phyloP scores from a whole-genome alignment of 257 asterid genomes.

The Solanum chilense region DNA sequence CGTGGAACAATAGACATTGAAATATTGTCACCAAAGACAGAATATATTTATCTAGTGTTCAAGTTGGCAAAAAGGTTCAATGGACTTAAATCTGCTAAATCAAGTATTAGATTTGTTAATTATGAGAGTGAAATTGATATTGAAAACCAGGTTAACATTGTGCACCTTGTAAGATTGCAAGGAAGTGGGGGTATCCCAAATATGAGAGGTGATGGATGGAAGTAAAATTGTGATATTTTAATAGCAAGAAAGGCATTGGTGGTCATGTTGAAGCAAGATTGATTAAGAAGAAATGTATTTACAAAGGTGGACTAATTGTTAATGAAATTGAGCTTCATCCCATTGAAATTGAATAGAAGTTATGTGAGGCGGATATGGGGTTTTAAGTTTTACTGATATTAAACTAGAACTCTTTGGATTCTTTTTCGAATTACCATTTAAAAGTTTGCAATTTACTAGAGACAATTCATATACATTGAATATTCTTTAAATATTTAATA shows the following conservation, averaged over 20 bases:
- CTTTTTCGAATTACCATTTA: not conserved
- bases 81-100: constrained; percentile 14
- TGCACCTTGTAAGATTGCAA: not conserved
- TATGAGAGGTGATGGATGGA: not conserved
- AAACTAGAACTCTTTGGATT: not conserved
- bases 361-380: not conserved
- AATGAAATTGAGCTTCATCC: not conserved
- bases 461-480: no score
- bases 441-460: not conserved
- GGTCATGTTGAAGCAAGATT: not conserved
- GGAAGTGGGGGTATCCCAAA: not conserved
- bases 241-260: not conserved
- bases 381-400: not conserved
- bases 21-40: not conserved
- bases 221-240: not conserved
- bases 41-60: not conserved
- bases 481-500: not conserved
- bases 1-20: not conserved
- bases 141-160: not conserved
- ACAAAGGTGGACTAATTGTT: not conserved
- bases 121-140: not conserved
- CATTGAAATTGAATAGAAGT: not conserved
- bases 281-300: not conserved
- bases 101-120: not conserved
- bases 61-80: constrained; percentile 11